These are phyloP conservation scores for Leptographium wingfieldii DNA, from an alignment of 2,329 filamentous ascomycete species.

Conservation along the genomic window DNA sequence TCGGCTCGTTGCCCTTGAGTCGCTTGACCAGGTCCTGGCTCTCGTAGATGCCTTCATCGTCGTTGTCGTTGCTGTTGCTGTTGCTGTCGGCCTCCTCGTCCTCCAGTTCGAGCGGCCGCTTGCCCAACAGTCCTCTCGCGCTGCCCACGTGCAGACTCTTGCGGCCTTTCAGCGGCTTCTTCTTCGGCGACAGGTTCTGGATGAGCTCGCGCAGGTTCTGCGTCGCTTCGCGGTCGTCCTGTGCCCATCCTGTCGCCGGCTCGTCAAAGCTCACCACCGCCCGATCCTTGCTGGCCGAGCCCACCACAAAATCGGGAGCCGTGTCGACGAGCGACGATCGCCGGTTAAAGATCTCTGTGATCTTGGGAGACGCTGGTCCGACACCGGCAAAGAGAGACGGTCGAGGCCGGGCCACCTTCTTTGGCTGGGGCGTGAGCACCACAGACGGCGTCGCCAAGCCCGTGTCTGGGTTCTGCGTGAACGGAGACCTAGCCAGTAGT, in stretches of 20 bases:
- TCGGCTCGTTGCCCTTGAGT: conserved; percentile 57
- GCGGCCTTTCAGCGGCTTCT: conserved; percentile 50
- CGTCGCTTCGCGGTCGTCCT: conserved; percentile 48
- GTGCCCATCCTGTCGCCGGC: conserved; percentile 49
- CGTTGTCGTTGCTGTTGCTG: not conserved
- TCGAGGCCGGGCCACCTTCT: conserved; percentile 36
- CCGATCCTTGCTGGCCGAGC: conserved; percentile 21
- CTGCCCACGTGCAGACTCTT: conserved; percentile 70
- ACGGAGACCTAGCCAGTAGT: conserved; percentile 27
- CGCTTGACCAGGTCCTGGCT: conserved; percentile 53
- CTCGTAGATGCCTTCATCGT: conserved; percentile 36
- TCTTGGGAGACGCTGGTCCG: conserved; percentile 63
- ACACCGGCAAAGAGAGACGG: conserved; percentile 54
- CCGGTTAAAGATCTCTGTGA: conserved; percentile 58
- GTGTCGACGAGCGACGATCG: conserved; percentile 59
- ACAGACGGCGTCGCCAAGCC: conserved; percentile 50
- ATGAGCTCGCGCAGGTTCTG: conserved; percentile 66
- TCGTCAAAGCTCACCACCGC: conserved; percentile 53
- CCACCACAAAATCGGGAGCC: conserved; percentile 50
- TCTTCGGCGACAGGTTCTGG: conserved; percentile 63
- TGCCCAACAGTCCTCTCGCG: conserved; percentile 60
- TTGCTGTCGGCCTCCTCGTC: conserved; percentile 30
- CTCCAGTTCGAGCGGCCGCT: conserved; percentile 60
- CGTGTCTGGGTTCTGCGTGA: conserved; percentile 39
- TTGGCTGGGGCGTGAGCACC: conserved; percentile 50